Base-by-base conservation (phyloP, 1,284 basidiomycete species). In the Cryptococcus wingfieldii region DNA sequence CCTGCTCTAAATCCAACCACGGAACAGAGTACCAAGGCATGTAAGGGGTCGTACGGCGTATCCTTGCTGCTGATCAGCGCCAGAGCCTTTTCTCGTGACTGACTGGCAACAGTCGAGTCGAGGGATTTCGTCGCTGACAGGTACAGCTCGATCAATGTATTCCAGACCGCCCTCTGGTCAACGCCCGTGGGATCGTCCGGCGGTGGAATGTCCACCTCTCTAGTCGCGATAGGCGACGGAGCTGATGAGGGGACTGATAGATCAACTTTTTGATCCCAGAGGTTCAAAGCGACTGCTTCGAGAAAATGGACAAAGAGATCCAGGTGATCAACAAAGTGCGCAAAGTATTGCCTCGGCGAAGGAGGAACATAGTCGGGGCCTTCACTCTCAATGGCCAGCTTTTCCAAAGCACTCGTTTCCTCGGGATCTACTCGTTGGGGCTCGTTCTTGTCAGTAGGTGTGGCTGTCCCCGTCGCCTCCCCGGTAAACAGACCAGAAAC, bases 81-180 rank as follows among this genome's bases (percentile, higher is more conserved):
- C 51, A 91, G 72, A 0, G 89, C 89, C 68, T 90, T 92, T 8
- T 53, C 51, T 14, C 65, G 59, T 8, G 62, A 54, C 18, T 55
- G 47, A 16, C 70, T 69, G 4, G 60, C 63, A 16, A 64, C 38
- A 0, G 71, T 62, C 2, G 65, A 12, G 16, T 62, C 61, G 2
- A 52, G 60, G 12, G 42, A 70, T 51, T 78, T 65, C 63, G 77
- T 80, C 7, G 83, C 76, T 10, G 52, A 47, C 27, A 98, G 83
- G 72, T 98, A 98, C 16, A 98, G 82, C 76, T 99, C 95, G 51
- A 98, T 79, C 2, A 98, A 79, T 1, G 95, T 97, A 75, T 96
- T 97, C 94, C 95, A 98, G 13, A 97, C 86, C 0, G 91, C 87
- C 12, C 83, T 81, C 71, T 95, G 90, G 69, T 96, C 91, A 0